These are phyloP conservation scores for Penicillium brasilianum DNA, from an alignment of 2,329 filamentous ascomycete genomes.

Conservation along the genomic window DNA sequence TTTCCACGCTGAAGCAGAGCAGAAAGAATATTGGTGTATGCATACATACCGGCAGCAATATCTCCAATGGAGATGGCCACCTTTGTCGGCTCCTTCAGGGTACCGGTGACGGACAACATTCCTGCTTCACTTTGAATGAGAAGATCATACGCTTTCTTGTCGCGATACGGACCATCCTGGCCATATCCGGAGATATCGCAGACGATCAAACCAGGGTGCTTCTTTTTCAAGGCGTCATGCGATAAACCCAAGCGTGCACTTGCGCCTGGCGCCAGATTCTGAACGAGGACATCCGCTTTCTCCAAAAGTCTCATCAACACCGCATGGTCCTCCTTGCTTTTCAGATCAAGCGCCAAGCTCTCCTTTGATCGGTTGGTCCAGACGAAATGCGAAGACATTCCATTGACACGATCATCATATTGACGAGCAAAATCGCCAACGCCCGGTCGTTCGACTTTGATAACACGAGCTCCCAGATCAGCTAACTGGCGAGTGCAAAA, in stretches of 20 bases:
- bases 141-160: conserved; percentile 63
- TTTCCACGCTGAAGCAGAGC: conserved; percentile 56
- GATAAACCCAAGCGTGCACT: conserved; percentile 55
- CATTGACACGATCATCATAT: conserved; percentile 58
- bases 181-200: conserved; percentile 63
- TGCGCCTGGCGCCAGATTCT: conserved; percentile 60
- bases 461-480: conserved; percentile 60
- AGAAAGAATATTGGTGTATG: conserved; percentile 57
- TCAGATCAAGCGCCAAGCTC: conserved; percentile 58
- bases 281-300: conserved; percentile 58
- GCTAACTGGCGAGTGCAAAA: conserved; percentile 62
- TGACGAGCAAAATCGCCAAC: conserved; percentile 59
- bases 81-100: conserved; percentile 52
- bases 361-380: conserved; percentile 63
- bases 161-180: conserved; percentile 55
- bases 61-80: conserved; percentile 62
- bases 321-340: conserved; percentile 49
- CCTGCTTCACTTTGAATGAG: conserved; percentile 62
- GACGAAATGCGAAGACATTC: conserved; percentile 60
- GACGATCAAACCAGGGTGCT: conserved; percentile 56
- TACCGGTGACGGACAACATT: conserved; percentile 58
- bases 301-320: conserved; percentile 52
- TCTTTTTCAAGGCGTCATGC: conserved; percentile 48
- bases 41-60: conserved; percentile 60
- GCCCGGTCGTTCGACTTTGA: conserved; percentile 59